Evolutionary conservation across 208 protist species (phyloP).

Genomic region (Crithidia thermophila): DNA sequence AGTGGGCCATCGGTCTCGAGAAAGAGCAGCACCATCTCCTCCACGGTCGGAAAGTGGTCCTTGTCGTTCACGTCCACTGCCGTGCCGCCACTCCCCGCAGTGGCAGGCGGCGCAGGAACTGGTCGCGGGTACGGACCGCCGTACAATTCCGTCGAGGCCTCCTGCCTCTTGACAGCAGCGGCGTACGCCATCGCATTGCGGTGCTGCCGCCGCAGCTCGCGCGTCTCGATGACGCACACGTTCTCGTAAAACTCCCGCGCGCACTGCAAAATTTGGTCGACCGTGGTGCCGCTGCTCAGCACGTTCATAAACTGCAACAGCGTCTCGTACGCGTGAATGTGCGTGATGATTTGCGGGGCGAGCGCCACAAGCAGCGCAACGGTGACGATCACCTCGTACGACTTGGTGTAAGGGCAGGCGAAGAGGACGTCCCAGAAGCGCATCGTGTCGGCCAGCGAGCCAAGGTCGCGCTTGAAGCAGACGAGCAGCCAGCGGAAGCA

Average conservation of each 20-base stretch:
- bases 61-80: background rate
- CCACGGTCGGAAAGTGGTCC: conserved; percentile 31
- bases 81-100: background rate
- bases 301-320: conserved; percentile 72
- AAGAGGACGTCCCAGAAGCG: conserved; percentile 90
- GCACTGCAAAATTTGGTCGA: conserved; percentile 58
- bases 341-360: conserved; percentile 52
- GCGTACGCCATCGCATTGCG: background rate
- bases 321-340: conserved; percentile 52
- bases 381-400: conserved; percentile 78
- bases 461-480: conserved; percentile 86
- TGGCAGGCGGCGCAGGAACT: background rate
- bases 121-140: background rate
- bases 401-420: conserved; percentile 55
- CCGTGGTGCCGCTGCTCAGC: conserved; percentile 38
- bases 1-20: conserved; percentile 33
- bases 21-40: conserved; percentile 43
- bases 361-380: conserved; percentile 58
- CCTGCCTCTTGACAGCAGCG: background rate
- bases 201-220: conserved; percentile 25
- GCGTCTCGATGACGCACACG: conserved; percentile 35
- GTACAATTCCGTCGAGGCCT: background rate
- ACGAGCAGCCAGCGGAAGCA: conserved; percentile 91
- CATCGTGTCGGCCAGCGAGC: conserved; percentile 53
- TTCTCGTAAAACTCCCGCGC: conserved; percentile 71